These are phyloP conservation scores for Leccinellum rugosiceps DNA, from an alignment of 768 basidiomycete genomes.

Conservation along the genomic window DNA sequence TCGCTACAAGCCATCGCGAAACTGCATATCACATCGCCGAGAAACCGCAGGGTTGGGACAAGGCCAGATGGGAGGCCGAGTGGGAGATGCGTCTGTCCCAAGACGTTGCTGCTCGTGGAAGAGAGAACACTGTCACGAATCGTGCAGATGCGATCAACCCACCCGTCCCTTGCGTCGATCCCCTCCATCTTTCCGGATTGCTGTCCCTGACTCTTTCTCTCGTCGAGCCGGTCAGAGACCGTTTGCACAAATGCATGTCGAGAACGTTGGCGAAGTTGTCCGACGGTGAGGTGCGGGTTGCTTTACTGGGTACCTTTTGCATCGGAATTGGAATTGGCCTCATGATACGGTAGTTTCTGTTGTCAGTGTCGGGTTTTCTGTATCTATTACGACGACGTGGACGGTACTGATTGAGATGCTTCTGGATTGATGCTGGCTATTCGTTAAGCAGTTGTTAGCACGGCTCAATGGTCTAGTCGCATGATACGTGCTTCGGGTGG, in stretches of 20 bases:
- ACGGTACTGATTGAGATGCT: not conserved
- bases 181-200: conserved; percentile 64
- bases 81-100: conserved; percentile 60
- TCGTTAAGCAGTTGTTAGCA: conserved; percentile 14
- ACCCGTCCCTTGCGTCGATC: conserved; percentile 47
- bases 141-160: conserved; percentile 13
- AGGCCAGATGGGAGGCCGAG: conserved; percentile 63
- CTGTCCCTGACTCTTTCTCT: conserved; percentile 60
- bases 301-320: conserved; percentile 41
- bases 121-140: conserved; percentile 35
- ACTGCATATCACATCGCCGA: conserved; percentile 17
- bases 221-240: conserved; percentile 41
- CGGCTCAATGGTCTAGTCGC: conserved; percentile 37
- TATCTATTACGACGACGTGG: not conserved
- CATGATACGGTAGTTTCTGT: conserved; percentile 25
- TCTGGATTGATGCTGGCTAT: not conserved
- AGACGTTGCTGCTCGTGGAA: conserved; percentile 52
- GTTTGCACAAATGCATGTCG: conserved; percentile 23
- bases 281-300: conserved; percentile 30
- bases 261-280: conserved; percentile 24
- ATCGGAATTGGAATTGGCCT: conserved; percentile 45
- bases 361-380: not conserved
- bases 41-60: conserved; percentile 46
- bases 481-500: conserved; percentile 36
- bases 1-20: conserved; percentile 34